Evolutionary conservation across 2,329 filamentous ascomycete genomes (phyloP).

Genomic region (Pseudocercospora pini-densiflorae): DNA sequence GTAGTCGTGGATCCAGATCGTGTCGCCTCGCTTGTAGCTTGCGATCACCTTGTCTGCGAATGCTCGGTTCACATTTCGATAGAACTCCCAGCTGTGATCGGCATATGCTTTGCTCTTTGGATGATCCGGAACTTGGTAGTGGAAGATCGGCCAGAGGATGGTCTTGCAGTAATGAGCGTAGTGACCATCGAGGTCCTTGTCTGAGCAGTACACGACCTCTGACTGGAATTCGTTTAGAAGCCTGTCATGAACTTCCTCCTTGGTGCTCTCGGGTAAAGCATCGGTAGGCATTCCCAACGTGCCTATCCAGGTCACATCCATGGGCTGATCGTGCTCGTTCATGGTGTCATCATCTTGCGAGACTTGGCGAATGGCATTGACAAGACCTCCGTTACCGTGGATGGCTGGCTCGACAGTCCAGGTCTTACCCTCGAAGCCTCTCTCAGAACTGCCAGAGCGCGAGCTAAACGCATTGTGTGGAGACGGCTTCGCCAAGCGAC

Average conservation of each 20-base stretch:
- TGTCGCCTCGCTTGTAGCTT: slow-evolving; percentile 91
- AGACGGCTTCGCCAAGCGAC: slow-evolving; percentile 29
- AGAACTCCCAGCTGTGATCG: slow-evolving; percentile 85
- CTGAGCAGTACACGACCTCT: slow-evolving; percentile 81
- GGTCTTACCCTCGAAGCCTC: slow-evolving; percentile 70
- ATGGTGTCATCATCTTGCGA: slow-evolving; percentile 39
- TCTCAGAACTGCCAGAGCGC: slow-evolving; percentile 44
- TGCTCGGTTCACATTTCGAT: slow-evolving; percentile 87
- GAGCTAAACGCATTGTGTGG: slow-evolving; percentile 28
- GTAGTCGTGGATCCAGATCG: slow-evolving; percentile 96
- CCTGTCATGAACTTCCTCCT: slow-evolving; percentile 80
- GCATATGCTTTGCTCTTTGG: slow-evolving; percentile 98
- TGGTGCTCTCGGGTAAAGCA: slow-evolving; percentile 74
- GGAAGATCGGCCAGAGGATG: slow-evolving; percentile 96
- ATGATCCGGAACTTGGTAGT: slow-evolving; percentile 97
- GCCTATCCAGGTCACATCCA: slow-evolving; percentile 86
- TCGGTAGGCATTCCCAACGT: slow-evolving; percentile 95
- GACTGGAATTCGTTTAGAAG: slow-evolving; percentile 82
- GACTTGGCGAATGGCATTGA: slow-evolving; percentile 83
- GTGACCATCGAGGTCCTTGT: slow-evolving; percentile 92
- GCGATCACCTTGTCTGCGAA: slow-evolving; percentile 90
- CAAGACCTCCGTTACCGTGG: slow-evolving; percentile 89
- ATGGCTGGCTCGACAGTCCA: slow-evolving; percentile 86
- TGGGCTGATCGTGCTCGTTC: slow-evolving; percentile 63
- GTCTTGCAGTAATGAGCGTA: slow-evolving; percentile 98